These are phyloP conservation scores for Neopestalotiopsis clavispora DNA, from an alignment of 2,329 filamentous ascomycete species.

Conservation along the genomic window DNA sequence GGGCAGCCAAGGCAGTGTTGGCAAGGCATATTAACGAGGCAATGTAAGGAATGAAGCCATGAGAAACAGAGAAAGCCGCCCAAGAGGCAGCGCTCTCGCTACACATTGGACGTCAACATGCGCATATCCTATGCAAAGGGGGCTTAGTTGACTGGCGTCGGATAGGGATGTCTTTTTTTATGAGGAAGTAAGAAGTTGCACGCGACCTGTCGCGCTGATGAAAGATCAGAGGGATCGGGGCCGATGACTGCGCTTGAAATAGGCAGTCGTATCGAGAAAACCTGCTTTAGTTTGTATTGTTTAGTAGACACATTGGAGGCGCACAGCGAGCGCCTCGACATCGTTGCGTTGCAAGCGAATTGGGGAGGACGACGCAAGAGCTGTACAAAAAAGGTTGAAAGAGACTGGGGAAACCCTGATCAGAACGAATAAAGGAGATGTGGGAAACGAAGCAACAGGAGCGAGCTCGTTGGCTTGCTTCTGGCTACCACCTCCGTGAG, in stretches of 20 bases:
- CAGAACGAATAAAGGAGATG: background rate
- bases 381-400: no score
- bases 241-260: background rate
- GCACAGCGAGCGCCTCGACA: background rate
- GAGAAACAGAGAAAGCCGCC: background rate
- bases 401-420: background rate
- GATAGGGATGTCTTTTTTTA: background rate
- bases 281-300: slow-evolving; percentile 15
- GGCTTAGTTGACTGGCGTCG: no score
- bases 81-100: background rate
- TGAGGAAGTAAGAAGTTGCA: background rate
- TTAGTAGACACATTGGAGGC: slow-evolving; percentile 9
- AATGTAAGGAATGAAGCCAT: background rate
- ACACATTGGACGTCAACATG: background rate
- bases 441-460: no score
- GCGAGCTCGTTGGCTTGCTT: no score
- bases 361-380: background rate
- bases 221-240: background rate
- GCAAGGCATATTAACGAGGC: slow-evolving; percentile 32
- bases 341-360: background rate
- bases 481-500: no score
- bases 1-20: slow-evolving; percentile 36
- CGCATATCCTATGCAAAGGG: background rate
- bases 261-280: background rate
- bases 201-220: background rate